Base-by-base conservation (phyloP, 129 eudicot species). In the Chrysanthemum lavandulifolium region DNA sequence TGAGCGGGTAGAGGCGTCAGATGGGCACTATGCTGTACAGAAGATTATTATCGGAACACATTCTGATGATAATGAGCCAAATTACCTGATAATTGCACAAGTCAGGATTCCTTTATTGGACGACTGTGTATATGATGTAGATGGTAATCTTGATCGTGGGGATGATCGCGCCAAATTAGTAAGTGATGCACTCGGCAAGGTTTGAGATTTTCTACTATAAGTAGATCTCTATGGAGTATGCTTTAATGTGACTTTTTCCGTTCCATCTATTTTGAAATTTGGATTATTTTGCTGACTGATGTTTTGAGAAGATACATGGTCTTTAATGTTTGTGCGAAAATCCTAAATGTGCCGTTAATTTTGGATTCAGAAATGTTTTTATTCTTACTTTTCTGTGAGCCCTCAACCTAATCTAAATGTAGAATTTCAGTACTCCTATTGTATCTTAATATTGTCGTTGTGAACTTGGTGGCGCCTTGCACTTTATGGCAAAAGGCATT, bases 1-100 rank as follows among this genome's bases (percentile, higher is more conserved):
- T 10, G 87, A 81, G 67, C 77, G 86, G 45, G 77, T 68, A 10
- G 82, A 86, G 69, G 88, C 87, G 6, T 85, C 89, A 8, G 94
- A 87, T 7, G 79, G 78, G 63, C 91, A 85, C 60, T 86, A 84
- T 43, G 84, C 89, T 12, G 85, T 86, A 13, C 97, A 92, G 79
- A 86, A 84, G 70, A 49, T 92, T 79, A 80, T 88, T 57, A 49
- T 86, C 5, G 97, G 97, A 16, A 88, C 97, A 36, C 94, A 85
- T 72, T 81, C 97, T 10, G 65, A 81, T 4, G 87, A 84, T 56
- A 73, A 83, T 61, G 91, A 84, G 80, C 91, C 93, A 45, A 92
- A 92, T 81, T 89, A 84, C 56, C 85, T 92, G 10, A 85, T 89
- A 76, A 18, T 88, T 2, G 91, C 96, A 21, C 89, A 88, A 85